A percentile compares a stretch with the other conserved stretches of the same genome.
phyloP scores from a whole-genome alignment of 1,284 basidiomycete species.

The Phlebopus sp. region DNA sequence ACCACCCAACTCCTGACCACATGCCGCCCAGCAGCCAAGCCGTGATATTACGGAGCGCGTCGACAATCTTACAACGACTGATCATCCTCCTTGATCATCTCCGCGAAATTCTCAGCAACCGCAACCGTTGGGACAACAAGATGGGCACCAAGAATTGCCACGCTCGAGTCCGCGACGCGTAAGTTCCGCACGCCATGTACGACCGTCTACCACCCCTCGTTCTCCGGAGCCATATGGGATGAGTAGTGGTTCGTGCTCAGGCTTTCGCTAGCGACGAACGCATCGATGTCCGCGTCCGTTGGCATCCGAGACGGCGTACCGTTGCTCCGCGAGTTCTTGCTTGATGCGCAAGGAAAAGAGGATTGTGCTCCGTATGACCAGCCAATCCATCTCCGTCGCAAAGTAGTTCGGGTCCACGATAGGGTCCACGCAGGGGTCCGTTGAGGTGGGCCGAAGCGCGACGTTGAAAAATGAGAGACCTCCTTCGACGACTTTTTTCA shows the following conservation, averaged over 20 bases:
- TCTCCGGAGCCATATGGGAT: slow-evolving; percentile 3
- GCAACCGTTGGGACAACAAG: slow-evolving; percentile 21
- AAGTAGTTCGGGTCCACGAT: slow-evolving; percentile 26
- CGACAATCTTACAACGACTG: too few relatives aligned
- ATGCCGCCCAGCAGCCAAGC: too few relatives aligned
- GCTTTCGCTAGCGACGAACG: not conserved
- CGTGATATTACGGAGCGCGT: too few relatives aligned
- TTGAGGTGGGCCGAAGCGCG: slow-evolving; percentile 32
- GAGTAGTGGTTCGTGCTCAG: not conserved
- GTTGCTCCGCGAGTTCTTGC: not conserved
- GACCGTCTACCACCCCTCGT: slow-evolving; percentile 24
- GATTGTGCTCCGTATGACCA: not conserved
- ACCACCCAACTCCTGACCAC: too few relatives aligned
- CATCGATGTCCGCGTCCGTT: slow-evolving; percentile 1
- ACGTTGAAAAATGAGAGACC: slow-evolving; percentile 29
- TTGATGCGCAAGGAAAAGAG: not conserved
- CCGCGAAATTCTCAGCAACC: slow-evolving; percentile 22
- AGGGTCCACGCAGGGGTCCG: slow-evolving; percentile 30
- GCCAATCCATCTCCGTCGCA: not conserved
- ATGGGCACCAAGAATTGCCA: slow-evolving; percentile 24
- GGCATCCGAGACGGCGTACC: not conserved
- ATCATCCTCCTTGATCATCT: not conserved
- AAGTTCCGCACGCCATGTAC: slow-evolving; percentile 26
- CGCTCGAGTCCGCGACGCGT: slow-evolving; percentile 25
- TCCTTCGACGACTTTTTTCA: slow-evolving; percentile 10